Percentiles rank a stretch among this genome's conserved stretches.
Evolutionary conservation across 1,284 basidiomycete species (phyloP).

Genomic region (Cutaneotrichosporon mucoides): DNA sequence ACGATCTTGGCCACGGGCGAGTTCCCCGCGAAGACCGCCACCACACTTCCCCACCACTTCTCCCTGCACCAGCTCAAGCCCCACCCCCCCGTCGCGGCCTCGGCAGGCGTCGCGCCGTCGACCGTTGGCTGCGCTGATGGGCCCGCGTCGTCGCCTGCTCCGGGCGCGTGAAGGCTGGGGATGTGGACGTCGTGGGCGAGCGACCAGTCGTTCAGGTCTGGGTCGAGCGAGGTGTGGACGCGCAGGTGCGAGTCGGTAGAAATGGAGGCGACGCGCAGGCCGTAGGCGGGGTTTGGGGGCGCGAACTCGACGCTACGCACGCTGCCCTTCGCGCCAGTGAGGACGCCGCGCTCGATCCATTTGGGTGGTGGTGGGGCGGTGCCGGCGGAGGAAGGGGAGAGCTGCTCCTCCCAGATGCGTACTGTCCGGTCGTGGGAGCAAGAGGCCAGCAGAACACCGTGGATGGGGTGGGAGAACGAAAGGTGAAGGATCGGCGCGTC

Average conservation of each 20-base stretch:
- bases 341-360: constrained; percentile 70
- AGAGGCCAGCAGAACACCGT: constrained; percentile 76
- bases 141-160: constrained; percentile 2
- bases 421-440: constrained; percentile 82
- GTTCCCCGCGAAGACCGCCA: constrained; percentile 70
- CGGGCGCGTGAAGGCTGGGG: constrained; percentile 45
- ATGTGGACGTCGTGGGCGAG: constrained; percentile 75
- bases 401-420: constrained; percentile 80
- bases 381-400: constrained; percentile 2
- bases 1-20: constrained; percentile 65
- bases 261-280: constrained; percentile 79
- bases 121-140: neutral
- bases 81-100: constrained; percentile 78
- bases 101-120: constrained; percentile 19
- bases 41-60: constrained; percentile 81
- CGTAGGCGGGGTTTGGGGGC: constrained; percentile 66
- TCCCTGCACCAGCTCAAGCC: constrained; percentile 91
- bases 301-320: constrained; percentile 79
- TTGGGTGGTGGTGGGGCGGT: constrained; percentile 6
- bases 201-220: constrained; percentile 72
- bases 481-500: constrained; percentile 77
- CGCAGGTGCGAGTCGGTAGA: constrained; percentile 79
- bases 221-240: constrained; percentile 85
- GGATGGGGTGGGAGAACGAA: constrained; percentile 86
- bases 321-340: constrained; percentile 77